These are phyloP conservation scores for Chrysoporthe cubensis DNA, from an alignment of 2,329 filamentous ascomycete species.

Conservation along the genomic window DNA sequence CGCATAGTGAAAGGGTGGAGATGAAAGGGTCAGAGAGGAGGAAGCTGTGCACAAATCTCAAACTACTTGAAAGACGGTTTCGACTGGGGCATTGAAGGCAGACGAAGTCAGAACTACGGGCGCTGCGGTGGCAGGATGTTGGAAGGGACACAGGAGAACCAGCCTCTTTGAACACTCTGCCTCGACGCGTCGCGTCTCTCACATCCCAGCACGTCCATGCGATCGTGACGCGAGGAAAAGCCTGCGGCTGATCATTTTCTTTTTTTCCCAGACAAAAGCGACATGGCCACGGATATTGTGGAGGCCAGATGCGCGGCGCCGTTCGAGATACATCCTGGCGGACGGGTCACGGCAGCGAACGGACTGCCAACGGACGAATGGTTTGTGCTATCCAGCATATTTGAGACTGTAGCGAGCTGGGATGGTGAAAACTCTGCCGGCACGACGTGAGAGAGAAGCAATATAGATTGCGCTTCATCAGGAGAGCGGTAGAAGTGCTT, in stretches of 20 bases:
- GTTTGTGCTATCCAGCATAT: too few relatives aligned
- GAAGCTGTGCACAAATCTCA: neutral
- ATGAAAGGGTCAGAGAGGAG: neutral
- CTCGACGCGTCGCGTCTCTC: neutral
- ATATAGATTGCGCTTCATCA: too few relatives aligned
- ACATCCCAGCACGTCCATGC: neutral
- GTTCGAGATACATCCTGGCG: conserved; percentile 1
- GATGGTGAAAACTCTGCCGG: neutral
- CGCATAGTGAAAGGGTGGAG: neutral
- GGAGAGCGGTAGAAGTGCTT: too few relatives aligned
- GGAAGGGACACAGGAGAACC: neutral
- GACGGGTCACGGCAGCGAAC: neutral
- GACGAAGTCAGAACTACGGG: neutral
- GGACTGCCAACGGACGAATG: neutral
- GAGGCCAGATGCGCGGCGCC: neutral
- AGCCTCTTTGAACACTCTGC: neutral
- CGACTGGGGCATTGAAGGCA: neutral
- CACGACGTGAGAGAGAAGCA: neutral
- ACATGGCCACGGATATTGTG: neutral
- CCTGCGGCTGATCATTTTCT: neutral
- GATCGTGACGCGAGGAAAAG: conserved; percentile 6
- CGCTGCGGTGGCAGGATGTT: neutral
- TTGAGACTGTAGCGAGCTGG: neutral
- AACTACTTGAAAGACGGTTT: neutral
- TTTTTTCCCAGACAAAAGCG: too few relatives aligned